Evolutionary conservation across 495 filamentous ascomycete species (phyloP).

Genomic region (Trichoderma parareesei): DNA sequence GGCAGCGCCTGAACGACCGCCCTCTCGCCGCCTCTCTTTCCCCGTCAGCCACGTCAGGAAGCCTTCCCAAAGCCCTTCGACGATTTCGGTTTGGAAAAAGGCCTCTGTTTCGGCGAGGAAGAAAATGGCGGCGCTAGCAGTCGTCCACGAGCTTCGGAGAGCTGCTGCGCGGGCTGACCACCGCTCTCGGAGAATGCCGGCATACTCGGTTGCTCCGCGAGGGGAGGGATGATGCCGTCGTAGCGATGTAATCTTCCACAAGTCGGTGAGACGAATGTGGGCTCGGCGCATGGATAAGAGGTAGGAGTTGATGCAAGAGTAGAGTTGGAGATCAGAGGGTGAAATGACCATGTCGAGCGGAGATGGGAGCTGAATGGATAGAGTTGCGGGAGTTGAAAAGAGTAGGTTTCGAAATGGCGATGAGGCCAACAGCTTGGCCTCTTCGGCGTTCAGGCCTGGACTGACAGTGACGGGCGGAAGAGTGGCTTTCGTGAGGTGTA

Average conservation of each 20-base stretch:
- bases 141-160: conserved; percentile 81
- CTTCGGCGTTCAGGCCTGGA: not conserved
- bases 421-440: conserved; percentile 25
- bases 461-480: conserved; percentile 22
- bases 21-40: not conserved
- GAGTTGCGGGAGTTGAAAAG: conserved; percentile 62
- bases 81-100: conserved; percentile 85
- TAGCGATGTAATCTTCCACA: conserved; percentile 76
- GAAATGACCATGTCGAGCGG: conserved; percentile 85
- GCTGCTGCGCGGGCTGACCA: conserved; percentile 48
- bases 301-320: conserved; percentile 80
- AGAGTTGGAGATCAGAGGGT: conserved; percentile 61
- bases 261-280: conserved; percentile 67
- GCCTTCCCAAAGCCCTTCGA: conserved; percentile 69
- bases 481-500: conserved; percentile 49
- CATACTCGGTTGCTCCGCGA: conserved; percentile 44
- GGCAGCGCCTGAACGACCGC: not conserved
- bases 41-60: conserved; percentile 40
- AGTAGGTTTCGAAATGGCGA: conserved; percentile 70
- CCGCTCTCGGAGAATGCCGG: conserved; percentile 48
- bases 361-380: conserved; percentile 66
- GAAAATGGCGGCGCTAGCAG: conserved; percentile 71
- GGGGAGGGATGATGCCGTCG: conserved; percentile 68
- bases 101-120: conserved; percentile 76
- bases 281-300: conserved; percentile 74